These are phyloP conservation scores for Penicillium diatomitis DNA, from an alignment of 495 filamentous ascomycete genomes.

Conservation along the genomic window DNA sequence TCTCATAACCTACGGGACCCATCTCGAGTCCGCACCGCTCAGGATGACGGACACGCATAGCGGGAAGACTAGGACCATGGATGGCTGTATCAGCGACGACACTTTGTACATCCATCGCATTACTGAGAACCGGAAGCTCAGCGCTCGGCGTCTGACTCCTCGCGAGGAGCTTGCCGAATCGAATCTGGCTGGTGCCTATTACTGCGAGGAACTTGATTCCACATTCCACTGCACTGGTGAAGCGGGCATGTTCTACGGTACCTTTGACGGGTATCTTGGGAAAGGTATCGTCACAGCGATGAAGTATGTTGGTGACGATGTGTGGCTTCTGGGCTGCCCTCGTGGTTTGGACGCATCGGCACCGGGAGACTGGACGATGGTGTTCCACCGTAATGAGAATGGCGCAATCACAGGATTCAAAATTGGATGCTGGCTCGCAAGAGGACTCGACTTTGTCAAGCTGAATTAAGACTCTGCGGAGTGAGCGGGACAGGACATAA, in stretches of 20 bases:
- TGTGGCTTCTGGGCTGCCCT: constrained; percentile 22
- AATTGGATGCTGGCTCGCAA: constrained; percentile 27
- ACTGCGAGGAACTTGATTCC: constrained; percentile 20
- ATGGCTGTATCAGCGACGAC: constrained; percentile 13
- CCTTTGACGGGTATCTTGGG: constrained; percentile 25
- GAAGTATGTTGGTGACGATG: constrained; percentile 21
- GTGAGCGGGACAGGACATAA: neutral
- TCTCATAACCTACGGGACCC: constrained; percentile 9
- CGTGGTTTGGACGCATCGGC: constrained; percentile 25
- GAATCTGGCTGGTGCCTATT: constrained; percentile 15
- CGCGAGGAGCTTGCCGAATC: constrained; percentile 1
- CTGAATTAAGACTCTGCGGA: neutral
- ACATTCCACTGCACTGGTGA: constrained; percentile 22
- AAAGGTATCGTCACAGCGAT: constrained; percentile 14
- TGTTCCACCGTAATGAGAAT: constrained; percentile 16
- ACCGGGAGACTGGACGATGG: constrained; percentile 27
- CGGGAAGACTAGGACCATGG: constrained; percentile 4
- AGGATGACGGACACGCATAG: constrained; percentile 5
- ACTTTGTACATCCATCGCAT: constrained; percentile 14
- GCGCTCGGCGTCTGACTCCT: constrained; percentile 12
- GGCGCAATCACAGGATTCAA: constrained; percentile 10
- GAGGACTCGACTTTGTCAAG: constrained; percentile 13
- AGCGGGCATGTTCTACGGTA: constrained; percentile 20
- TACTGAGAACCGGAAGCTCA: constrained; percentile 17
- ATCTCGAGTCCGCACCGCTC: constrained; percentile 1